A percentile compares a stretch with the other conserved stretches of the same genome.
These are phyloP conservation scores for Aspergillus pseudotamarii DNA, from an alignment of 2,329 filamentous ascomycete species.

Conservation along the genomic window DNA sequence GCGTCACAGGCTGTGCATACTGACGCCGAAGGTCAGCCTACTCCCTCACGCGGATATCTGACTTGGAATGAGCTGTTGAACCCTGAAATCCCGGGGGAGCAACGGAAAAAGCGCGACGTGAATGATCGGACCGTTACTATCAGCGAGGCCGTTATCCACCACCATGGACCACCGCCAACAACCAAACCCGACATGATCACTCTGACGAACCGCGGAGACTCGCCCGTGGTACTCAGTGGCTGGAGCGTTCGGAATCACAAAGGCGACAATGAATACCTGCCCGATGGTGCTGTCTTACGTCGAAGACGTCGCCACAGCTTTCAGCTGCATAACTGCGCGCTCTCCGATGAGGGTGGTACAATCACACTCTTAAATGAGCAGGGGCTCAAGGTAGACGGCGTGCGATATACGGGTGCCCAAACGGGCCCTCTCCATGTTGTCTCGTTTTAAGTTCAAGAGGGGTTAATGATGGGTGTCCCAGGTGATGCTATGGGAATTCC, in stretches of 20 bases:
- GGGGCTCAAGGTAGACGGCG: conserved; percentile 20
- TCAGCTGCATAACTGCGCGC: conserved; percentile 8
- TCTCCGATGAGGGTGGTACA: conserved; percentile 16
- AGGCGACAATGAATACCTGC: conserved; percentile 14
- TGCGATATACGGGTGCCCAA: conserved; percentile 15
- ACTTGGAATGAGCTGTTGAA: conserved; percentile 16
- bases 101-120: not conserved
- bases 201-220: conserved; percentile 16
- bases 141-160: conserved; percentile 11
- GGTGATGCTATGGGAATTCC: too few relatives aligned
- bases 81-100: conserved; percentile 7
- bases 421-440: not conserved
- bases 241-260: conserved; percentile 18
- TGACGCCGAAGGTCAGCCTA: conserved; percentile 17
- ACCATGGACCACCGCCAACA: not conserved
- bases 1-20: conserved; percentile 24
- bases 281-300: conserved; percentile 10
- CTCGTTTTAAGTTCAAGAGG: not conserved
- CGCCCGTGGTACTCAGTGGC: conserved; percentile 10
- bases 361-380: conserved; percentile 20
- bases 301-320: conserved; percentile 8
- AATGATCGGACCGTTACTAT: conserved; percentile 11
- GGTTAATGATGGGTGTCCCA: too few relatives aligned
- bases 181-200: conserved; percentile 8
- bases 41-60: not conserved